Percentiles rank a stretch among this genome's conserved stretches.
Evolutionary conservation across 768 basidiomycete genomes (phyloP).

Genomic region (Boletus vermiculosoides): DNA sequence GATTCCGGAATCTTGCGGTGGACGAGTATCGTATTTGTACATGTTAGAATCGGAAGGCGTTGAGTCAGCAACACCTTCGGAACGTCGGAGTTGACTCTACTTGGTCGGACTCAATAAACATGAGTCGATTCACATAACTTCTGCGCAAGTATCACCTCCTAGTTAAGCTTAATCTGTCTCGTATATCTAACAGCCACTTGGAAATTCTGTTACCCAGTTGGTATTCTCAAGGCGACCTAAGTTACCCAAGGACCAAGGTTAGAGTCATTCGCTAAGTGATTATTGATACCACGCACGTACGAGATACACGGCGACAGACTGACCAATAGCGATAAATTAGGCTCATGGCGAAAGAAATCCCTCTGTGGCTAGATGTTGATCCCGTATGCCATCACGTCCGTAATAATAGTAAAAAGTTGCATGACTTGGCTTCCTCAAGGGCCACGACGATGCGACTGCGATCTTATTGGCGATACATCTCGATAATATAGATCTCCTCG

Average conservation of each 20-base stretch:
- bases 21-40: constrained; percentile 19
- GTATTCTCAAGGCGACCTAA: not conserved
- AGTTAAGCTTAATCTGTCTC: not conserved
- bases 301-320: not conserved
- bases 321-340: not conserved
- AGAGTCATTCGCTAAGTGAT: not conserved
- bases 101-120: not conserved
- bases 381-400: constrained; percentile 43
- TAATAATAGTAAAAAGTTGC: not conserved
- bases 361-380: constrained; percentile 65
- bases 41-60: constrained; percentile 24
- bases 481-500: constrained; percentile 65
- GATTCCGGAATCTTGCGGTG: not conserved
- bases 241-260: not conserved
- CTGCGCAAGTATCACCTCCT: not conserved
- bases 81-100: no score
- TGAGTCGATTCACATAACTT: not conserved
- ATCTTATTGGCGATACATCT: constrained; percentile 73
- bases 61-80: constrained; percentile 2
- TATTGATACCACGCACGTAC: not conserved
- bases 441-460: constrained; percentile 88
- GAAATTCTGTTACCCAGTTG: not conserved
- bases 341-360: constrained; percentile 14
- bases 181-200: not conserved
- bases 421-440: constrained; percentile 41